Evolutionary conservation across 441 rosid species (phyloP), one percentile per base, ranked within the genome.

Genomic region (Aleurites moluccanus): DNA sequence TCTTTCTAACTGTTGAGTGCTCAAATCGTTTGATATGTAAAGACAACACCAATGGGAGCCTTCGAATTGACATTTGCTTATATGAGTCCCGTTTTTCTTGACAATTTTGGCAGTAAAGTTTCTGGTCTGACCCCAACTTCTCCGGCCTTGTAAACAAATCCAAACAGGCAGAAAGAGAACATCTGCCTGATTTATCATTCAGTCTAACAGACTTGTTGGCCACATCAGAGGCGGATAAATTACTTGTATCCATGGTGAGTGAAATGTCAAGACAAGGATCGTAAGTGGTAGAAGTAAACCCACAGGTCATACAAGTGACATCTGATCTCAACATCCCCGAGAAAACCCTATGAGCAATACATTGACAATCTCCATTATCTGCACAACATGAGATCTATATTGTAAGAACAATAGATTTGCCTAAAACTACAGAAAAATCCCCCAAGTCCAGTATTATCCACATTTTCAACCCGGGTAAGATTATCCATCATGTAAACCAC

Each of bases 181-280:
- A 87, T 65, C 75, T 74, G 61, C 78, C 55, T 14, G 83, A 35
- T 27, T 78, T 82, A 79, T 81, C 88, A 69, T 83, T 84, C 53
- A 86, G 77, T 69, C 84, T 87, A 45, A 70, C 64, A 76, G 86
- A 82, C 78, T 81, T 87, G 80, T 70, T 63, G 33, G 82, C 72
- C 15, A 78, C 78, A 59, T 81, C 81, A 13, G 80, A 59, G 1
- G 85, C 64, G 45, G 85, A 79, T 64, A 65, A 76, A 70, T 47
- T 83, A 60, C 74, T 77, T 1, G 81, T 76, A 64, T 87, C 90
- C 90, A 93, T 73, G 85, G 89, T 82, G 67, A 93, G 92, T 14
- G 98, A 93, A 75, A 93, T 90, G 85, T 89, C 98, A 69, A 93
- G 76, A 77, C 89, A 93, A 56, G 97, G 98, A 67, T 93, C 98